Evolutionary conservation across 2,329 filamentous ascomycete species (phyloP).

Genomic region (Cercospora citrullina): DNA sequence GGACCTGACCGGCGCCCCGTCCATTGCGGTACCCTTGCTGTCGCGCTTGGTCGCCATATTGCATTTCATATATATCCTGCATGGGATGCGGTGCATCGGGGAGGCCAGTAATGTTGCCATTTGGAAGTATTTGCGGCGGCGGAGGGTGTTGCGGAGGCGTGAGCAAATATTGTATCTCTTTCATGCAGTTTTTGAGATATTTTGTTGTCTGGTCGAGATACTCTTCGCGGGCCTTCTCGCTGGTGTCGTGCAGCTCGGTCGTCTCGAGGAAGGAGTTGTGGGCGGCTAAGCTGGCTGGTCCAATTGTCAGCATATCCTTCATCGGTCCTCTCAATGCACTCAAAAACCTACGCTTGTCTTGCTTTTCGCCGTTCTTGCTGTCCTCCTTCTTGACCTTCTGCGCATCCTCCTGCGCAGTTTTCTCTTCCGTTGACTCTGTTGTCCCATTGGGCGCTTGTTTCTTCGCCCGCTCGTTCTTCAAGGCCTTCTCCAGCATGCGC

Average conservation of each 20-base stretch:
- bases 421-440: slow-evolving; percentile 25
- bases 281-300: slow-evolving; percentile 47
- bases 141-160: slow-evolving; percentile 64
- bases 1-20: slow-evolving; percentile 17
- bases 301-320: slow-evolving; percentile 24
- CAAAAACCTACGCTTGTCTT: slow-evolving; percentile 28
- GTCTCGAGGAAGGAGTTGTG: slow-evolving; percentile 55
- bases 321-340: not conserved
- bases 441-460: slow-evolving; percentile 41
- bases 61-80: slow-evolving; percentile 61
- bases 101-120: slow-evolving; percentile 38
- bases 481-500: slow-evolving; percentile 80
- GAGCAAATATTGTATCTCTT: slow-evolving; percentile 68
- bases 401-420: slow-evolving; percentile 19
- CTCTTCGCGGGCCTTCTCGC: slow-evolving; percentile 57
- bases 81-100: slow-evolving; percentile 53
- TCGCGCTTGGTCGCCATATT: slow-evolving; percentile 45
- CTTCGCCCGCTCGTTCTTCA: slow-evolving; percentile 78
- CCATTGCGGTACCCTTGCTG: slow-evolving; percentile 39
- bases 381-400: slow-evolving; percentile 34
- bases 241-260: slow-evolving; percentile 44
- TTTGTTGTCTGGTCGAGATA: slow-evolving; percentile 63
- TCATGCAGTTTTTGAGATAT: slow-evolving; percentile 65
- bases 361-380: slow-evolving; percentile 24
- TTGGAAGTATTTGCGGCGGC: slow-evolving; percentile 50